Evolutionary conservation across 1,284 basidiomycete genomes (phyloP), one percentile per base, ranked within the genome.

Genomic region (Coniferiporia sulphurascens): DNA sequence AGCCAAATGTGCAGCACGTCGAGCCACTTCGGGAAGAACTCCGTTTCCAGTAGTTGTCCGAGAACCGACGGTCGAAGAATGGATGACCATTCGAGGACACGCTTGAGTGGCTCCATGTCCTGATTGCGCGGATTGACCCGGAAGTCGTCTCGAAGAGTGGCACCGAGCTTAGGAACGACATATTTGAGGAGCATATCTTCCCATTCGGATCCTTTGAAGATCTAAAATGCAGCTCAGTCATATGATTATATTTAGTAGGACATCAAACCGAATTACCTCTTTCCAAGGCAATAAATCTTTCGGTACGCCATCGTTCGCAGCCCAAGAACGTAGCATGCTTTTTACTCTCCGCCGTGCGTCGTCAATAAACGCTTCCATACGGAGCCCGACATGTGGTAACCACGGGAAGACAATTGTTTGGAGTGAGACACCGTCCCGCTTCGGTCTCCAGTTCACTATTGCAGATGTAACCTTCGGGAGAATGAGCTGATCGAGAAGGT

Each of bases 21-120:
- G 53, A 99, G 79, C 95, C 95, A 99, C 69, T 95, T 95, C 1
- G 93, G 91, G 81, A 98, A 97, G 76, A 99, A 96, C 67, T 94
- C 93, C 7, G 82, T 80, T 70, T 95, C 91, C 63, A 98, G 75
- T 6, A 98, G 73, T 67, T 93, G 89, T 1, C 85, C 80, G 63
- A 95, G 79, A 62, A 94, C 84, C 1, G 89, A 87, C 0, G 83
- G 73, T 4, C 92, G 86, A 35, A 99, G 75, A 48, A 93, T 77
- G 22, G 73, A 68, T 15, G 76, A 76, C 97, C 97, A 99, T 0
- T 78, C 76, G 48, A 98, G 75, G 10, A 94, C 87, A 52, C 78
- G 78, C n/a, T 87, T 76, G 36, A 99, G 77, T 0, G 91, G 88
- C n/a, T 77, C 78, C 84, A 96, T 87, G 67, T 92, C 83, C 72